Evolutionary conservation across 345 rosid genomes (phyloP).

Genomic region (Lepidium africanum): DNA sequence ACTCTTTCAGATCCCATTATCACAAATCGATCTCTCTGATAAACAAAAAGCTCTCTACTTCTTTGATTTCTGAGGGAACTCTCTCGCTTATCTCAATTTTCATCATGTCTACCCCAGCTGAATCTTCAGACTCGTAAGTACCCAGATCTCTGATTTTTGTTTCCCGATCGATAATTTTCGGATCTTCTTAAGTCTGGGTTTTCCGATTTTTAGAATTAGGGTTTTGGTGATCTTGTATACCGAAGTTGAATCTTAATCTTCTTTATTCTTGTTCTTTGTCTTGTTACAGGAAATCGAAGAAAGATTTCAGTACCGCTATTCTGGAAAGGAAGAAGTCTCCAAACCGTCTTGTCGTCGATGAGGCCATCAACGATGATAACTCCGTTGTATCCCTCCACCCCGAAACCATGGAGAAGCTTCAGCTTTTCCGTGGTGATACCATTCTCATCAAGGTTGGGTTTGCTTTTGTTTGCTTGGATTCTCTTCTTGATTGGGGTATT

Average conservation of each 20-base stretch:
- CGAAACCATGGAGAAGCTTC: conserved; percentile 98
- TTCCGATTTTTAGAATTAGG: conserved; percentile 8
- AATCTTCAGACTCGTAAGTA: conserved; percentile 86
- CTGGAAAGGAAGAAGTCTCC: conserved; percentile 90
- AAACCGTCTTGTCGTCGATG: conserved; percentile 89
- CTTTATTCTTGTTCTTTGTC: neutral
- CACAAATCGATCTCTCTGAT: conserved; percentile 16
- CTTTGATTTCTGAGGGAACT: conserved; percentile 5
- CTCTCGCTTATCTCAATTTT: conserved; percentile 1
- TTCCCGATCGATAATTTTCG: neutral
- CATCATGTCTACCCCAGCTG: conserved; percentile 67
- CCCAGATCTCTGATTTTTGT: conserved; percentile 37
- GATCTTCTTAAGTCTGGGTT: conserved; percentile 5
- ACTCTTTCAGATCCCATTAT: conserved; percentile 26
- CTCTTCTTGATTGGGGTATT: neutral
- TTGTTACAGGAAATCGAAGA: conserved; percentile 60
- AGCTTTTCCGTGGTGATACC: conserved; percentile 96
- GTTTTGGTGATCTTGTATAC: conserved; percentile 5
- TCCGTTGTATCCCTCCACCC: conserved; percentile 88
- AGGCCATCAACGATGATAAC: conserved; percentile 86
- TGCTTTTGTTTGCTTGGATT: neutral
- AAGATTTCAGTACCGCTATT: conserved; percentile 91
- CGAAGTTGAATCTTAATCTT: neutral
- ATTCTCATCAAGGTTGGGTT: conserved; percentile 73
- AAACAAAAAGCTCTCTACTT: conserved; percentile 13